Evolutionary conservation across 1,139 yeast species (phyloP), one percentile per base, ranked within the genome.

Genomic region (Wickerhamomyces sp.): DNA sequence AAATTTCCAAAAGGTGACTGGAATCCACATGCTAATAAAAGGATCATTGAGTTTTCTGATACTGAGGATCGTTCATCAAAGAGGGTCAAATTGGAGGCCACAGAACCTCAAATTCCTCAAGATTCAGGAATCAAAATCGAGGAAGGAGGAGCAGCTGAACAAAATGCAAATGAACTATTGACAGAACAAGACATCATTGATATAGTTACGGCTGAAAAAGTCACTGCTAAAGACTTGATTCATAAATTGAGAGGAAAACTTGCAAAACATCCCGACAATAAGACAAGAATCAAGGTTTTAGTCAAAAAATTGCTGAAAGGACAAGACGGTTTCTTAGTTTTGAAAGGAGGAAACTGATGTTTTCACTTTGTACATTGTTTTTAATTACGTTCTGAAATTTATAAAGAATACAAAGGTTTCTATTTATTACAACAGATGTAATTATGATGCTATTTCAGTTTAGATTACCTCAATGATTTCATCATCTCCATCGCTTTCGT

Each of bases 1-100:
- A 76, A 76, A 39, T 89, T 89, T 66, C 94, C 94, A 6, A 68
- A 65, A 27, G 95, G 95, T 18, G 86, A 81, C 42, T 90, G 97
- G 96, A 83, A 84, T 61, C 93, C 96, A 30, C 69, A 69, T 43
- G 79, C 78, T 4, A 73, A 76, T 55, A 76, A 68, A 59, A 62
- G 78, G 52, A 48, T 57, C 40, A 33, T 62, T 40, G 53, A 54
- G 41, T 13, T 44, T 10, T 50, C 53, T 2, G 56, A 47, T 33
- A 49, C 53, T 10, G 57, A 46, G 5, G 55, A 49, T 27, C 57
- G 59, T 18, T 67, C 75, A 5, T 55, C 60, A 35, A 79, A 78
- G 63, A 75, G 72, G 52, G 57, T 68, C 44, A 75, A 72, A 55
- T 50, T 68, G 37, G 71, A 64, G 38, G 52, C 47, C 33, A 59